Base-by-base conservation (phyloP, 1,139 yeast genomes). In the Geotrichum histeridarum region DNA sequence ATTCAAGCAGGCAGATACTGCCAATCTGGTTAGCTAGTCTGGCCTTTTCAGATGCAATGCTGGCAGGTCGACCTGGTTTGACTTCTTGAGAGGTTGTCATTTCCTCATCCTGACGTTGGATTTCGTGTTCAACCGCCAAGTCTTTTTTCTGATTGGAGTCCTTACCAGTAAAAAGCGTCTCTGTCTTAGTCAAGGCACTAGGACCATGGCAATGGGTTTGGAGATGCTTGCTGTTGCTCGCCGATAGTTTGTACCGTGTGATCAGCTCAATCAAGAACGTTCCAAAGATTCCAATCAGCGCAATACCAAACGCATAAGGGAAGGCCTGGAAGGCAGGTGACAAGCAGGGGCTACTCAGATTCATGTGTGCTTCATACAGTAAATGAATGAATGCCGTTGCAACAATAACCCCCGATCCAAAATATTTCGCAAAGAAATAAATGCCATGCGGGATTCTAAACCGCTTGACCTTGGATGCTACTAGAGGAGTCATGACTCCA, bases 341-440 rank as follows among this genome's bases (percentile, higher is more conserved):
- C 41, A 84, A 74, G 69, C 88, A 83, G 8, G 72, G 74, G 52
- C 73, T 63, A 1, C 78, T 69, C 54, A 83, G 72, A 1, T 76
- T 73, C 39, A 81, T 84, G 60, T 77, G 73, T 2, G 95, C 95
- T 0, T 95, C 95, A 62, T 83, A 83, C 63, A 90, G 73, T 59
- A 90, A 74, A 71, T 90, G 96, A 55, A 90, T 83, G 64, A 88
- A 85, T 0, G 95, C 91, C 1, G 96, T 90, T 1, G 96, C 93
- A 9, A 89, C 76, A 65, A 90, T 90, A 48, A 90, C 96, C 51
- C 97, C 97, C 0, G 95, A 84, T 57, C 97, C 97, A 68, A 90
- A 89, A 73, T 80, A 87, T 64, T 86, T 86, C 54, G 90, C 86
- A 48, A 83, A 72, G 64, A 86, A 81, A 65, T 81, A 88, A 54